Evolutionary conservation across 75 land plant genomes (phyloP), one percentile per base, ranked within the genome.

Genomic region (Chamaecyparis obtusa): DNA sequence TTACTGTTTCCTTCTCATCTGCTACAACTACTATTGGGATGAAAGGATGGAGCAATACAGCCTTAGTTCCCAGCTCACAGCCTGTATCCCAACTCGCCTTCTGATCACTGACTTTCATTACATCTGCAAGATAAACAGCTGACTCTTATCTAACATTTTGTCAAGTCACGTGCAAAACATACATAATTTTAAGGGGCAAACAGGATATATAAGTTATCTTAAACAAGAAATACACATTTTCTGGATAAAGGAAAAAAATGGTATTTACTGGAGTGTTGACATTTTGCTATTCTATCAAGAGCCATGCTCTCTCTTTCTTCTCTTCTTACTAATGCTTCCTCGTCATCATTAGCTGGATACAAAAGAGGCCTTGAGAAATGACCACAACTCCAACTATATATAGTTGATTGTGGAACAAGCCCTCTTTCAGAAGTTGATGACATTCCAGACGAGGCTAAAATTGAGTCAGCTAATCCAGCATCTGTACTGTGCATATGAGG

Each of bases 341-440:
- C 99, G 89, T 92, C 93, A 74, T 98, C 97, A 90, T 94, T 93
- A 30, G 90, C 64, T 19, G 90, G 90, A 85, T 91, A 91, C 84
- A 98, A 93, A 80, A 96, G 93, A 39, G 97, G 97, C 87, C 94
- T 93, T 79, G 99, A 95, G 84, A 96, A 98, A 89, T 96, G 97
- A 8, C 97, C 97, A 90, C 96, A 98, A 81, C 99, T 98, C 99
- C 99, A 98, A 85, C 90, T 94, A 75, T 95, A 98, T 21, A 98
- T 93, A 24, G 93, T 93, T 88, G 99, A 98, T 51, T 91, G 90
- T 15, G 99, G 99, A 83, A 94, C 93, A 24, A 89, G 81, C 79
- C 93, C 89, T 48, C 91, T 91, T 48, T 95, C 95, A 76, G 92
- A 88, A 32, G 27, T 36, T 2, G 86, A 86, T 86, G 91, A 83